Conservation (phyloP, 768 basidiomycete species). For the Guyanaporus albipodus region DNA sequence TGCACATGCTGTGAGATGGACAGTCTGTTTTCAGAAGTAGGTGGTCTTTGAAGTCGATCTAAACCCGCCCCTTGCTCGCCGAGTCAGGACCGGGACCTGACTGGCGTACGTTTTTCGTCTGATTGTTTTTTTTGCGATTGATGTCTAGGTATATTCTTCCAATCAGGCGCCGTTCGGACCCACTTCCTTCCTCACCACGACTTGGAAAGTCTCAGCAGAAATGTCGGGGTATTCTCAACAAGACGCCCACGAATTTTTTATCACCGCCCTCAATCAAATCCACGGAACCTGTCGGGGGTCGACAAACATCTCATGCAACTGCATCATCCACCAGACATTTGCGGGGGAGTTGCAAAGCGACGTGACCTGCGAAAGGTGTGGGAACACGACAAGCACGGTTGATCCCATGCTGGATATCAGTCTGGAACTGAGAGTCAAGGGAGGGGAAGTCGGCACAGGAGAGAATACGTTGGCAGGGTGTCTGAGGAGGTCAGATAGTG, state of each 20-base stretch:
- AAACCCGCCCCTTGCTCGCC: not conserved
- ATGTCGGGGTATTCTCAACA: constrained; percentile 92
- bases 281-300: constrained; percentile 74
- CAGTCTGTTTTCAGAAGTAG: constrained; percentile 70
- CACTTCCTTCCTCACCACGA: constrained; percentile 74
- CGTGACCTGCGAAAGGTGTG: constrained; percentile 83
- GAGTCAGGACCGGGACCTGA: not conserved
- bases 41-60: not conserved
- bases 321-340: constrained; percentile 89
- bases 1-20: constrained; percentile 97
- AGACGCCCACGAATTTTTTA: constrained; percentile 89
- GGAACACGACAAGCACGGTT: constrained; percentile 68
- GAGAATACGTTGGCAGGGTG: constrained; percentile 73
- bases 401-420: constrained; percentile 93
- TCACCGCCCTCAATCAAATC: constrained; percentile 80
- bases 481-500: constrained; percentile 49
- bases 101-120: not conserved
- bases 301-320: constrained; percentile 79
- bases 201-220: constrained; percentile 76
- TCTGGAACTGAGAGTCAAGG: constrained; percentile 68
- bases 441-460: constrained; percentile 39
- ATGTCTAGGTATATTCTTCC: constrained; percentile 49
- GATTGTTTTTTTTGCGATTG: too few relatives aligned
- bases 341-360: constrained; percentile 85
- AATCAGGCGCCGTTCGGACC: constrained; percentile 71